Percentiles rank a stretch among this genome's conserved stretches.
Evolutionary conservation across 768 basidiomycete species (phyloP).

Genomic region (Termitomyces sp.): DNA sequence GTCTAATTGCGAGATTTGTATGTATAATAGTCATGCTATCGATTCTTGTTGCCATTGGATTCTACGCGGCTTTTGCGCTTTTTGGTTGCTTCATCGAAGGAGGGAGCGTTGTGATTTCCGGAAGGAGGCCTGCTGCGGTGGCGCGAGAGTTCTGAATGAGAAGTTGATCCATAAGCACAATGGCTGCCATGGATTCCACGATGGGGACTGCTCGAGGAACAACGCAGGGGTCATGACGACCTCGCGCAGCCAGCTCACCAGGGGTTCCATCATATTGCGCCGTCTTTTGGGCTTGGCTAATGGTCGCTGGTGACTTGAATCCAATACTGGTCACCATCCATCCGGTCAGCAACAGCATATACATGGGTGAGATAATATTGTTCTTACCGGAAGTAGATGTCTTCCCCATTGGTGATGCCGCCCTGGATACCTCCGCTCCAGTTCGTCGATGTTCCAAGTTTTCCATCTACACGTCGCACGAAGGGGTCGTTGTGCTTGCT

Average conservation of each 20-base stretch:
- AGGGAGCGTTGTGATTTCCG: slow-evolving; percentile 83
- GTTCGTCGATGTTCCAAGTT: slow-evolving; percentile 83
- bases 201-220: slow-evolving; percentile 97
- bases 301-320: slow-evolving; percentile 99
- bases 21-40: not conserved
- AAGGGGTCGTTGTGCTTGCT: slow-evolving; percentile 93
- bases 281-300: slow-evolving; percentile 86
- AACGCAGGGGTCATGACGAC: slow-evolving; percentile 96
- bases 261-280: slow-evolving; percentile 91
- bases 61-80: slow-evolving; percentile 2
- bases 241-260: slow-evolving; percentile 85
- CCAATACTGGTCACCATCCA: slow-evolving; percentile 56
- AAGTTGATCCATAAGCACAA: slow-evolving; percentile 93
- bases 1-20: not conserved
- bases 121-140: slow-evolving; percentile 72
- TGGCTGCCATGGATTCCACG: slow-evolving; percentile 95
- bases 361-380: not conserved
- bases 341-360: not conserved
- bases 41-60: not conserved
- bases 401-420: slow-evolving; percentile 96
- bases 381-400: slow-evolving; percentile 91
- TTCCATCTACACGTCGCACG: slow-evolving; percentile 57
- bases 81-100: slow-evolving; percentile 83
- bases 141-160: slow-evolving; percentile 85
- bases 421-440: slow-evolving; percentile 98